Evolutionary conservation across 2,329 filamentous ascomycete species (phyloP).

Genomic region (Thielaviopsis ethacetica): DNA sequence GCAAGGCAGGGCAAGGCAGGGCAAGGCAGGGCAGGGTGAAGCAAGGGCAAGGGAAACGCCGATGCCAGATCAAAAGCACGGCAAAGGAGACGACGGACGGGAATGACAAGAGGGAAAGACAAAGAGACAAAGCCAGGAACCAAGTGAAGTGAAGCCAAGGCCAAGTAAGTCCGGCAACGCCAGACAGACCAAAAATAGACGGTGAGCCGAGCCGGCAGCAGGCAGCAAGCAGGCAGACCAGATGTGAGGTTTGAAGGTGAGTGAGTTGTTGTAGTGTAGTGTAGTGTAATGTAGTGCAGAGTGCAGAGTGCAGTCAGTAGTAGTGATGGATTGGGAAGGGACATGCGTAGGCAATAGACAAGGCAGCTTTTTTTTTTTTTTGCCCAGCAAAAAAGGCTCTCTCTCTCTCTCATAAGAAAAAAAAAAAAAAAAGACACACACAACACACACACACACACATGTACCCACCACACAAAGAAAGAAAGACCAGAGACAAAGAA

Average conservation of each 20-base stretch:
- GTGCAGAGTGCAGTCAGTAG: background rate
- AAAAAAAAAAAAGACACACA: too few species aligned
- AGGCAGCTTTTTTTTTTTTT: too few species aligned
- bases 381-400: too few species aligned
- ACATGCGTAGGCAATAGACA: background rate
- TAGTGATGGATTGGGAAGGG: background rate
- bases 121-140: background rate
- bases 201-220: background rate
- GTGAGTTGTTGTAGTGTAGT: too few species aligned
- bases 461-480: background rate
- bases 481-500: background rate
- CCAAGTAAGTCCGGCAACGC: background rate
- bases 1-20: too few species aligned
- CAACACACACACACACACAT: too few species aligned
- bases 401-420: background rate
- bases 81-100: background rate
- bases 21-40: too few species aligned
- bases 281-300: background rate
- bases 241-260: too few species aligned
- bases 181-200: background rate
- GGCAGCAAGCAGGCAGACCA: too few species aligned
- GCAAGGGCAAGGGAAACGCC: background rate
- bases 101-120: background rate
- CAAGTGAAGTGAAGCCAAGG: too few species aligned
- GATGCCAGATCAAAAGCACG: constrained; percentile 9